phyloP scores from a whole-genome alignment of 1,284 basidiomycete species.

The Boletus smithii region DNA sequence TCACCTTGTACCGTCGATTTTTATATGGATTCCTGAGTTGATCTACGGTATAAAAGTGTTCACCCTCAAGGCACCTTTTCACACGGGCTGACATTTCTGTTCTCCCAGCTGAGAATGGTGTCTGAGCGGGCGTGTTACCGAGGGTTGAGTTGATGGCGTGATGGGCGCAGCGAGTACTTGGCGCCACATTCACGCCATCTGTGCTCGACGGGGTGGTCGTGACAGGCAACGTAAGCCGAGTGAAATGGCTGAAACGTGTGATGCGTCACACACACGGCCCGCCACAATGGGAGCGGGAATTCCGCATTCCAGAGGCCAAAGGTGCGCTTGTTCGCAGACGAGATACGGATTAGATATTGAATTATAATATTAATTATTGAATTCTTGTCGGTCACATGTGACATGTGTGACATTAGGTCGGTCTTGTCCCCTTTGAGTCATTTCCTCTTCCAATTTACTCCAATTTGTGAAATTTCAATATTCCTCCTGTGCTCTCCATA shows the following conservation, averaged over 20 bases:
- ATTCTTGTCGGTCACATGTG: constrained; percentile 23
- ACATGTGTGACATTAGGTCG: constrained; percentile 12
- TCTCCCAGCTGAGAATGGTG: too few relatives aligned
- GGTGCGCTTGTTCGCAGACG: constrained; percentile 11
- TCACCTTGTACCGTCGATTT: constrained; percentile 12
- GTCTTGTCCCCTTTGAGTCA: constrained; percentile 35
- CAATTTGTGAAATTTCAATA: constrained; percentile 34
- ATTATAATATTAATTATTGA: neutral
- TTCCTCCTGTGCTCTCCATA: constrained; percentile 39
- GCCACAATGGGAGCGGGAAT: neutral
- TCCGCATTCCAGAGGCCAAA: too few relatives aligned
- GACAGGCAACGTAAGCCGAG: neutral
- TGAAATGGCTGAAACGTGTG: constrained; percentile 14
- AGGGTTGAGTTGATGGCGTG: constrained; percentile 21
- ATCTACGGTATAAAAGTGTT: constrained; percentile 19
- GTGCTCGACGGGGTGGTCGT: neutral
- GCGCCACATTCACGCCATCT: constrained; percentile 16
- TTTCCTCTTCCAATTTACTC: constrained; percentile 31
- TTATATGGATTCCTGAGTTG: constrained; percentile 17
- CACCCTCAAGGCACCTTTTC: constrained; percentile 20
- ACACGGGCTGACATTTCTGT: constrained; percentile 1
- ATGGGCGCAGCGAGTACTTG: neutral
- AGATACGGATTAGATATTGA: too few relatives aligned
- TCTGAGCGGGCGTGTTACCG: too few relatives aligned
- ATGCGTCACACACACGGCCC: neutral